Conservation (phyloP, 352 stramenopile species). For the Pythium phragmitis region DNA sequence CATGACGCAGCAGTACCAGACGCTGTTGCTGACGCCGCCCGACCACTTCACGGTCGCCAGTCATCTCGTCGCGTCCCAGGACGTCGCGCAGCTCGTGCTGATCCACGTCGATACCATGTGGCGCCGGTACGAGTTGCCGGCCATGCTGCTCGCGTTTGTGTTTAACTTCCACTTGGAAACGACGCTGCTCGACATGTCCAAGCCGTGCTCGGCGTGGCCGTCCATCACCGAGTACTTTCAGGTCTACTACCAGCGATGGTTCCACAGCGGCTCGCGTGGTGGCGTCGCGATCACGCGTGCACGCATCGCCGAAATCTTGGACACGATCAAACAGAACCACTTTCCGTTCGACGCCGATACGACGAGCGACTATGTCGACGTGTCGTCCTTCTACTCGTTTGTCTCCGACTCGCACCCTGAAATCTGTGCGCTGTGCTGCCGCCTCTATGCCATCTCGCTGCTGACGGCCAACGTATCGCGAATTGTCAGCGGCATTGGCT, state of each 20-base stretch:
- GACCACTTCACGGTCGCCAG: constrained; percentile 21
- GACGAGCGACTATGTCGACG: constrained; percentile 72
- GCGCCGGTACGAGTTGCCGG: constrained; percentile 69
- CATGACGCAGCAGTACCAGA: constrained; percentile 69
- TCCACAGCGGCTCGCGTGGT: constrained; percentile 22
- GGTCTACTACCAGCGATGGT: constrained; percentile 70
- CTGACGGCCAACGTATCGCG: constrained; percentile 52
- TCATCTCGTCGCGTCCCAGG: constrained; percentile 6
- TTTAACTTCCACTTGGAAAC: constrained; percentile 81
- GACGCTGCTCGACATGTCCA: constrained; percentile 50
- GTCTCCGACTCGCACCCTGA: constrained; percentile 78
- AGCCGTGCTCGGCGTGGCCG: constrained; percentile 48
- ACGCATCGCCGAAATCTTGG: constrained; percentile 50
- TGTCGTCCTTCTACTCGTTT: constrained; percentile 86
- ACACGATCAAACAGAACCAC: constrained; percentile 59
- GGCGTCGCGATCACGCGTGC: constrained; percentile 29
- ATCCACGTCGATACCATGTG: constrained; percentile 59
- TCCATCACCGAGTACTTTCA: constrained; percentile 64
- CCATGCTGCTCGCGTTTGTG: constrained; percentile 72
- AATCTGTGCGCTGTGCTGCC: constrained; percentile 77
- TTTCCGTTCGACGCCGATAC: constrained; percentile 76
- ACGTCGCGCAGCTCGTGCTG: constrained; percentile 46
- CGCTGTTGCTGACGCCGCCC: constrained; percentile 25
- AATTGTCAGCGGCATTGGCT: constrained; percentile 61
- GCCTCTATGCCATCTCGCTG: constrained; percentile 68